Base-by-base conservation (phyloP, 371 early-diverging fungal species). In the Mortierella sp. region DNA sequence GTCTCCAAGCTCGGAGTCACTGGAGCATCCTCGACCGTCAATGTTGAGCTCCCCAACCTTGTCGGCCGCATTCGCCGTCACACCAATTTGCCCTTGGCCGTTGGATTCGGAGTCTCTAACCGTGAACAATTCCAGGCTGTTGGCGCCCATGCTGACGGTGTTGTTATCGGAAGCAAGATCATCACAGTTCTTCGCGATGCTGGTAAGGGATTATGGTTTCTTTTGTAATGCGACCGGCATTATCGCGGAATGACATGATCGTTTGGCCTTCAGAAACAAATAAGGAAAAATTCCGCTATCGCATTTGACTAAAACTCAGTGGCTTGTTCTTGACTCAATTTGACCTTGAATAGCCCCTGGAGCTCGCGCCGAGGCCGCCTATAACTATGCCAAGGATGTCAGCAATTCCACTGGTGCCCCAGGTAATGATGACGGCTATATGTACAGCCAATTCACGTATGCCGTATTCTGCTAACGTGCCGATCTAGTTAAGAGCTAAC, bases 41-140 rank as follows among this genome's bases (percentile, higher is more conserved):
- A 91, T 75, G 54, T 87, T 11, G 94, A 95, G 37, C 93, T 98
- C 48, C 94, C 96, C 13, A 80, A 88, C 5, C 88, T 98, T 67
- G 82, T 99, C 55, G 81, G 84, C 3, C 94, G 96, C 69, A 94
- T 99, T 87, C 92, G 94, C 50, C 93, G 95, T 77, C 88, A 95
- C 82, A 94, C 95, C 40, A 78, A 91, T 37, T 80, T 95, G 43
- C 97, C 98, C 5, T 90, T 99, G 64, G 99, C 98, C 24, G 98
- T 99, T 50, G 99, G 99, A 50, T 99, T 99, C 88, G 98, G 99
- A 83, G 98, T 99, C 26, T 91, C 95, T 40, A 98, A 91, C 28
- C 91, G 94, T 53, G 96, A 96, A 72, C 98, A 98, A 75, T 99
- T 98, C 82, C 81, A 90, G 51, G 86, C 92, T 46, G 97, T 98